Evolutionary conservation across 2,329 filamentous ascomycete genomes (phyloP).

Genomic region (Nothophoma quercina): DNA sequence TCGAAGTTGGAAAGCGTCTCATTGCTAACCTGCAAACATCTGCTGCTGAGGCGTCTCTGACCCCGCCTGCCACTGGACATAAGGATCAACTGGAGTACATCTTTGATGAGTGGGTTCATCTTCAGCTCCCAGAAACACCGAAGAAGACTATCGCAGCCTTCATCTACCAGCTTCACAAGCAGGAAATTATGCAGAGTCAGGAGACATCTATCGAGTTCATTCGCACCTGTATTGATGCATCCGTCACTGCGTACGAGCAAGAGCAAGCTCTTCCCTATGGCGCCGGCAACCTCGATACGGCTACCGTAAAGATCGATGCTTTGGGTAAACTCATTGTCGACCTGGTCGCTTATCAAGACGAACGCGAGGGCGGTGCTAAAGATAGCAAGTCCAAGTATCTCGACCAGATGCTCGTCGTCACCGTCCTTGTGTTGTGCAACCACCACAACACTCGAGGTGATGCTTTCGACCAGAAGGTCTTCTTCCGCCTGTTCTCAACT

Average conservation of each 20-base stretch:
- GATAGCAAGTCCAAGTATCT: constrained; percentile 74
- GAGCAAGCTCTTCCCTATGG: constrained; percentile 65
- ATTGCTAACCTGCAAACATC: constrained; percentile 71
- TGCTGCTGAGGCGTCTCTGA: constrained; percentile 60
- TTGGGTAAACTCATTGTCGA: constrained; percentile 80
- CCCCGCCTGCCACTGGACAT: constrained; percentile 66
- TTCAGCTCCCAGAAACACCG: constrained; percentile 78
- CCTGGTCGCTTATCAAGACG: constrained; percentile 75
- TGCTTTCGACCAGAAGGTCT: constrained; percentile 84
- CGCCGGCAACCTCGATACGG: constrained; percentile 64
- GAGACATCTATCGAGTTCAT: constrained; percentile 84
- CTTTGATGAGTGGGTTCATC: constrained; percentile 92
- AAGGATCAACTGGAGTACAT: constrained; percentile 91
- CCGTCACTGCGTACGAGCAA: constrained; percentile 79
- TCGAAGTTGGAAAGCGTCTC: constrained; percentile 72
- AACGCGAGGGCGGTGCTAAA: constrained; percentile 64
- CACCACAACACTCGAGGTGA: constrained; percentile 84
- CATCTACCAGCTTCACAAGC: constrained; percentile 81
- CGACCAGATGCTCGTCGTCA: constrained; percentile 78
- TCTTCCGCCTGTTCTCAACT: constrained; percentile 87
- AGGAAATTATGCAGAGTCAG: constrained; percentile 73
- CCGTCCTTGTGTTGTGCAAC: constrained; percentile 82
- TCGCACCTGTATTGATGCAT: constrained; percentile 80
- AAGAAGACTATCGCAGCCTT: constrained; percentile 78
- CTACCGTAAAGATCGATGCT: constrained; percentile 75